phyloP scores from a whole-genome alignment of 78 protist species.

The Dictyostelium intermedium region DNA sequence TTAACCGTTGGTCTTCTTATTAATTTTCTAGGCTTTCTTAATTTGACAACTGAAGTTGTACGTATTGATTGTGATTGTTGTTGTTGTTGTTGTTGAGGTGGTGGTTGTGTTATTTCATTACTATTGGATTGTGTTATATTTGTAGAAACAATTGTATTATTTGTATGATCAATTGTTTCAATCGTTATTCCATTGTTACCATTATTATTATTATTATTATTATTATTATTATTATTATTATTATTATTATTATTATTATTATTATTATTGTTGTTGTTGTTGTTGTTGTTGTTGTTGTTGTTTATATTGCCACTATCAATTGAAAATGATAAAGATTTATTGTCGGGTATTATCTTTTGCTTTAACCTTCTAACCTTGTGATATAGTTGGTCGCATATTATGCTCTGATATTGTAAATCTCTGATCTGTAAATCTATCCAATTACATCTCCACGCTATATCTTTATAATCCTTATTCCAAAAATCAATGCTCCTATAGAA shows the following conservation, averaged over 20 bases:
- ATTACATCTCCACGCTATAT: constrained; percentile 55
- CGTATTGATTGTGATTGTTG: constrained; percentile 4
- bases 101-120: not conserved
- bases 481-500: constrained; percentile 7
- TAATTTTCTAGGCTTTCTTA: constrained; percentile 34
- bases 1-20: not conserved
- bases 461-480: constrained; percentile 62
- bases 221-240: too few species aligned
- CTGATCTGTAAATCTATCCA: constrained; percentile 66
- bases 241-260: not conserved
- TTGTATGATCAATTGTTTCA: not conserved
- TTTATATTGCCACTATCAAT: not conserved
- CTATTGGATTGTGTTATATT: not conserved
- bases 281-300: too few species aligned
- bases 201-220: not conserved
- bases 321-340: not conserved
- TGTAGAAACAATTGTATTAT: not conserved
- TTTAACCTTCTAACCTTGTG: constrained; percentile 32
- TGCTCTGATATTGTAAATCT: constrained; percentile 56
- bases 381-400: constrained; percentile 45
- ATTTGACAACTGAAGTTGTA: not conserved
- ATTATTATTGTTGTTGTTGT: not conserved
- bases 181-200: not conserved
- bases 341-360: not conserved
- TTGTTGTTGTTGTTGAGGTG: not conserved